phyloP scores from a whole-genome alignment of 83 land plant genomes.

The Thuja plicata region DNA sequence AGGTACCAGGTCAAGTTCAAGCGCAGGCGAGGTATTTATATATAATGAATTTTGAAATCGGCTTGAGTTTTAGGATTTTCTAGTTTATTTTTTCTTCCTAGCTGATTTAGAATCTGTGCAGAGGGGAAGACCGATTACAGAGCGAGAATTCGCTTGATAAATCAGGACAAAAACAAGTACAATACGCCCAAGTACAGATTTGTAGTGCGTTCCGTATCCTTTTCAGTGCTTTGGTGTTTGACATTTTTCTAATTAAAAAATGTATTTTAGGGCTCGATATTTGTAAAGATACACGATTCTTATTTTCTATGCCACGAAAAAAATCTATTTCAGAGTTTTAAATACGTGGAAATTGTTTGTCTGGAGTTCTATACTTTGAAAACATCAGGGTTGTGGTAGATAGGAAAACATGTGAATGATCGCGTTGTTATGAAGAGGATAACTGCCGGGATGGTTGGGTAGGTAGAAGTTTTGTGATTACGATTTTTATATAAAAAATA shows the following conservation, averaged over 20 bases:
- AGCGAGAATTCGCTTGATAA: slow-evolving; percentile 80
- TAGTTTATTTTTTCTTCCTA: not conserved
- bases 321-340: not conserved
- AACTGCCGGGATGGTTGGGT: too few relatives aligned
- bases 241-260: not conserved
- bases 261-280: not conserved
- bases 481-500: not conserved
- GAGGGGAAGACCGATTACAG: slow-evolving; percentile 93
- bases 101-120: slow-evolving; percentile 22
- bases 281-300: not conserved
- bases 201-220: slow-evolving; percentile 84
- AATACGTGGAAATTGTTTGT: not conserved
- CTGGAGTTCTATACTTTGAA: not conserved
- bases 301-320: not conserved
- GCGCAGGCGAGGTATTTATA: slow-evolving; percentile 66
- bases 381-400: not conserved
- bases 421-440: not conserved
- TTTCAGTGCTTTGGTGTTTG: not conserved
- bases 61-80: not conserved
- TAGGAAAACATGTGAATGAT: too few relatives aligned
- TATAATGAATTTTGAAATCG: not conserved
- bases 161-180: slow-evolving; percentile 92
- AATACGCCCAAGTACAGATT: slow-evolving; percentile 91
- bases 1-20: slow-evolving; percentile 73
- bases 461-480: not conserved